Evolutionary conservation across 805 yeast species (phyloP), one percentile per base, ranked within the genome.

Genomic region (Wickerhamomyces bisporus): DNA sequence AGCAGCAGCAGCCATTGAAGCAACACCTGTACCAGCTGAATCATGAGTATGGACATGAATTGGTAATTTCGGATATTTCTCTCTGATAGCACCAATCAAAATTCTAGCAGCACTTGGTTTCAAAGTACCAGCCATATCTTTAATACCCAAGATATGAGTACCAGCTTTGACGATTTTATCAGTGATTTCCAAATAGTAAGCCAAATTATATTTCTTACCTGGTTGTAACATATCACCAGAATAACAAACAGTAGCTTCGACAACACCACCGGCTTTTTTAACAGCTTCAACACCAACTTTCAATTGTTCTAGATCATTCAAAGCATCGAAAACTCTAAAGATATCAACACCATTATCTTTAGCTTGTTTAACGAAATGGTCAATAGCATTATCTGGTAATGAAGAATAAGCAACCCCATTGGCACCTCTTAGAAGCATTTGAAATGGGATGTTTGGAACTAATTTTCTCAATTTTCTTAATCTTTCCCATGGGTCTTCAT

Each of bases 51-150:
- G 99, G 32, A 93, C 97, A 62, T 93, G 99, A 60, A 93, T 93
- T 52, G 98, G 97, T 60, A 93, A 73, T 57, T 86, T 79, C 41
- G 99, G 98, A 66, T 85, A 86, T 65, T 76, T 81, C 44, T 75
- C 77, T 68, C 98, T 80, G 53, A 93, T 78, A 21, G 86, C 69
- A 43, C 89, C 78, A 52, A 93, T 76, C 60, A 93, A 78, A 38
- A 81, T 50, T 34, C 73, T 77, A 32, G 98, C 98, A 44, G 98
- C 98, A 43, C 77, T 70, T 44, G 99, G 98, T 66, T 91, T 89
- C 70, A 93, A 65, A 48, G 98, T 91, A 71, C 99, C 99, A 41
- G 99, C 99, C 99, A 93, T 93, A 70, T 93, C 99, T 69, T 93
- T 93, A 61, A 93, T 93, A 68, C 98, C 98, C 53, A 93, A 73